Conservation (phyloP, 1,284 basidiomycete genomes). For the Pseudozyma sp. region DNA sequence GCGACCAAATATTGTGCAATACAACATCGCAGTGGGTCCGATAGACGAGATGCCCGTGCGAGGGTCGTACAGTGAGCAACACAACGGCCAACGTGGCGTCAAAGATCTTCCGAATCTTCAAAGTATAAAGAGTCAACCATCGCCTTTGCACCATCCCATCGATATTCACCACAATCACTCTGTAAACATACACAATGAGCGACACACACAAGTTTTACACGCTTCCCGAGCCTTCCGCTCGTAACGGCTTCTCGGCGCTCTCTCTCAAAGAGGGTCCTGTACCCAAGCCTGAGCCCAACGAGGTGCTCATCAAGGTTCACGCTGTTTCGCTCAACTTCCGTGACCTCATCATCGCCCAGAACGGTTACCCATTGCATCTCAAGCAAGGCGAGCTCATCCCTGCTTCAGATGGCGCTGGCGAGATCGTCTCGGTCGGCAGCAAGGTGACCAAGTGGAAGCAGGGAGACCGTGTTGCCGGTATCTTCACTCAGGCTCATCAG, state of each 20-base stretch:
- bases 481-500: constrained; percentile 64
- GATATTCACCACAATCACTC: neutral
- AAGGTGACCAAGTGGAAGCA: constrained; percentile 73
- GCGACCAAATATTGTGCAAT: constrained; percentile 1
- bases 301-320: constrained; percentile 67
- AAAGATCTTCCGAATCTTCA: neutral
- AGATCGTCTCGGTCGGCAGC: constrained; percentile 74
- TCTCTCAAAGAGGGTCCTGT: constrained; percentile 41
- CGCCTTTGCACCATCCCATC: neutral
- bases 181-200: constrained; percentile 18
- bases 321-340: constrained; percentile 70
- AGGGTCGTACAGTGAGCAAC: too few species aligned
- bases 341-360: constrained; percentile 56
- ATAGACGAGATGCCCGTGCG: neutral
- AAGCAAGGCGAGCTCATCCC: constrained; percentile 71
- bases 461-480: constrained; percentile 74
- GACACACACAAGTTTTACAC: constrained; percentile 39
- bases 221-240: constrained; percentile 36
- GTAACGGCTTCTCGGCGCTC: constrained; percentile 39
- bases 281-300: constrained; percentile 50
- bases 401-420: constrained; percentile 76
- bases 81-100: too few species aligned
- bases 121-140: neutral
- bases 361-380: constrained; percentile 40
- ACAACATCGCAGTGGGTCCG: neutral